A percentile compares a stretch with the other conserved stretches of the same genome.
phyloP scores from a whole-genome alignment of 129 eudicot species.

The Rutidosis leptorrhynchoides region DNA sequence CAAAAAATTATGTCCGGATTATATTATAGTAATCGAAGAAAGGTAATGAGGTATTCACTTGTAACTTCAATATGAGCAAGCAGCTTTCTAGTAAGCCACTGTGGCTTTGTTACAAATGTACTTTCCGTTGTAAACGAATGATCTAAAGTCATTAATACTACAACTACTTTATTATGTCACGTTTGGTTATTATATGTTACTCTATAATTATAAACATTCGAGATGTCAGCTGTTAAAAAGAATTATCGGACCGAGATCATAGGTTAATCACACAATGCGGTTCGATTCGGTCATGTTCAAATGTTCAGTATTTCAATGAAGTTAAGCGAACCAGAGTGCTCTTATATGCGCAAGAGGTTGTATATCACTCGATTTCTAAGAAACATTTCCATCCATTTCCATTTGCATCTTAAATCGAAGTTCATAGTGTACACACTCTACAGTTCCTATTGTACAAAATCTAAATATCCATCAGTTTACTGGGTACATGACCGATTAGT shows the following conservation, averaged over 20 bases:
- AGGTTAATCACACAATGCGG: not conserved
- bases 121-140: conserved; percentile 17
- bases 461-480: too few relatives aligned
- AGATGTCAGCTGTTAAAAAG: not conserved
- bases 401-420: too few relatives aligned
- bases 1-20: not conserved
- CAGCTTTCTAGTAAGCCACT: not conserved
- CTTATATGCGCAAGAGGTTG: too few relatives aligned
- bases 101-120: conserved; percentile 14
- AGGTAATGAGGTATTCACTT: conserved; percentile 16
- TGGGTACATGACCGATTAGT: too few relatives aligned
- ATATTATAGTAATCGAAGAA: not conserved
- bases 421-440: too few relatives aligned
- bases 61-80: conserved; percentile 11
- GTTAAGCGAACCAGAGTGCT: too few relatives aligned
- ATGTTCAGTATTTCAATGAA: too few relatives aligned
- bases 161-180: not conserved
- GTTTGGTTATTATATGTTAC: conserved; percentile 1
- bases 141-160: not conserved
- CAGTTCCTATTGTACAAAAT: too few relatives aligned
- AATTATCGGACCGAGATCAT: not conserved
- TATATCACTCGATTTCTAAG: too few relatives aligned
- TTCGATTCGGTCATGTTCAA: too few relatives aligned
- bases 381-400: too few relatives aligned
- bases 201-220: not conserved